Percentiles rank a stretch among this genome's conserved stretches.
phyloP scores from a whole-genome alignment of 2,329 filamentous ascomycete species.

The Fusarium lateritium region DNA sequence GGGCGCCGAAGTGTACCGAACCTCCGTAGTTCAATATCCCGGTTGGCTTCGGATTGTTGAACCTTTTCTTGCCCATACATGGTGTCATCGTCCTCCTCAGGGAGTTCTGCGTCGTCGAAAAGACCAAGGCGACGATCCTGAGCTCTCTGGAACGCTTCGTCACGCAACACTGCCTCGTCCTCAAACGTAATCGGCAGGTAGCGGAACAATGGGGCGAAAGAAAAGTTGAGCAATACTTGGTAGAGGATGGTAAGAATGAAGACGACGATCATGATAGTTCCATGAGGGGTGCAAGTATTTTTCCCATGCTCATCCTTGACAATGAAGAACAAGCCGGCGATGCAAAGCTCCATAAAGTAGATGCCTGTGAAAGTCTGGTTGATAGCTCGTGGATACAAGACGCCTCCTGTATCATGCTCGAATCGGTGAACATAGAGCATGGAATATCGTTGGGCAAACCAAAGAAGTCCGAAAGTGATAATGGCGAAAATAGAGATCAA shows the following conservation, averaged over 20 bases:
- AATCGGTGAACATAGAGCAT: slow-evolving; percentile 96
- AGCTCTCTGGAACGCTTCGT: slow-evolving; percentile 87
- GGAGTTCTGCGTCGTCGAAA: slow-evolving; percentile 65
- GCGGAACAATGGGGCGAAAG: slow-evolving; percentile 87
- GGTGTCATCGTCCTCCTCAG: slow-evolving; percentile 59
- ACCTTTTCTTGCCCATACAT: slow-evolving; percentile 52
- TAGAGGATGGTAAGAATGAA: slow-evolving; percentile 80
- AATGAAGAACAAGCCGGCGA: slow-evolving; percentile 92
- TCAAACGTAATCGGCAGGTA: slow-evolving; percentile 96
- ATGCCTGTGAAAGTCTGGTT: slow-evolving; percentile 96
- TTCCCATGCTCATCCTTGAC: slow-evolving; percentile 69
- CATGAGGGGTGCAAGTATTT: slow-evolving; percentile 79
- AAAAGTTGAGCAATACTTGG: slow-evolving; percentile 84
- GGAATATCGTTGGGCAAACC: slow-evolving; percentile 96
- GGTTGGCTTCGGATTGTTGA: slow-evolving; percentile 54
- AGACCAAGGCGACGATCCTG: slow-evolving; percentile 80
- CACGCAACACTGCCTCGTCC: slow-evolving; percentile 92
- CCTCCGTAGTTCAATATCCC: slow-evolving; percentile 59
- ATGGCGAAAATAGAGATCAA: slow-evolving; percentile 94
- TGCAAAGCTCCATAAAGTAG: slow-evolving; percentile 93
- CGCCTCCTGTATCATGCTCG: slow-evolving; percentile 89
- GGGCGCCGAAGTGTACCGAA: slow-evolving; percentile 60
- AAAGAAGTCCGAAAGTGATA: slow-evolving; percentile 91
- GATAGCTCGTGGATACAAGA: slow-evolving; percentile 92
- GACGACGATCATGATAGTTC: slow-evolving; percentile 85